Conservation (phyloP, 495 filamentous ascomycete genomes). For the Aspergillus affinis region DNA sequence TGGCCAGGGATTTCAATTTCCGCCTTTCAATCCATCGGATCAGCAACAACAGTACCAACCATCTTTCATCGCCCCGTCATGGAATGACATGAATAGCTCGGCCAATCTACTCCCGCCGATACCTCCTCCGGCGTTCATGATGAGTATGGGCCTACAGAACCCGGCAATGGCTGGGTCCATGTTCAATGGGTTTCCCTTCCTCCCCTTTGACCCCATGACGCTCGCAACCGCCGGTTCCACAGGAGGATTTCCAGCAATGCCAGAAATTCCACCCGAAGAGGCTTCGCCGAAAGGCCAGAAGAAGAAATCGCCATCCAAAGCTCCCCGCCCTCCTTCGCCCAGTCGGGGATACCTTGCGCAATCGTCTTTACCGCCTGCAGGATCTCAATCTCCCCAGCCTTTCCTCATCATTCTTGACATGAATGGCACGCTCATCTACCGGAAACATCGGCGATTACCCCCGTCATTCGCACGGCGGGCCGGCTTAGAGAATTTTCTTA, state of each 20-base stretch:
- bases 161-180: conserved; percentile 8
- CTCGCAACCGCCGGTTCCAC: conserved; percentile 2
- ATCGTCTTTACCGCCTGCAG: conserved; percentile 32
- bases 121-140: conserved; percentile 14
- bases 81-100: conserved; percentile 14
- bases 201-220: conserved; percentile 12
- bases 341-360: conserved; percentile 45
- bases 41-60: conserved; percentile 14
- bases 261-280: background rate
- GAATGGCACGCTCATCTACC: conserved; percentile 84
- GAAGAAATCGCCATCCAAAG: conserved; percentile 11
- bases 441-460: conserved; percentile 52
- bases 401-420: conserved; percentile 86
- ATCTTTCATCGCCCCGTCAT: conserved; percentile 18
- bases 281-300: background rate
- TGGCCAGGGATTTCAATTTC: conserved; percentile 4
- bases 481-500: conserved; percentile 62
- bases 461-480: conserved; percentile 61
- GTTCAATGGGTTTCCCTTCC: conserved; percentile 4
- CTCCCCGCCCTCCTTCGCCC: conserved; percentile 32
- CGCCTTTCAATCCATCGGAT: conserved; percentile 13
- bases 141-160: conserved; percentile 14
- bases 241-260: background rate
- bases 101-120: conserved; percentile 9
- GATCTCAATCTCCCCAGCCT: conserved; percentile 32